Base-by-base conservation (phyloP, 2,329 filamentous ascomycete species). In the Alternaria dauci region DNA sequence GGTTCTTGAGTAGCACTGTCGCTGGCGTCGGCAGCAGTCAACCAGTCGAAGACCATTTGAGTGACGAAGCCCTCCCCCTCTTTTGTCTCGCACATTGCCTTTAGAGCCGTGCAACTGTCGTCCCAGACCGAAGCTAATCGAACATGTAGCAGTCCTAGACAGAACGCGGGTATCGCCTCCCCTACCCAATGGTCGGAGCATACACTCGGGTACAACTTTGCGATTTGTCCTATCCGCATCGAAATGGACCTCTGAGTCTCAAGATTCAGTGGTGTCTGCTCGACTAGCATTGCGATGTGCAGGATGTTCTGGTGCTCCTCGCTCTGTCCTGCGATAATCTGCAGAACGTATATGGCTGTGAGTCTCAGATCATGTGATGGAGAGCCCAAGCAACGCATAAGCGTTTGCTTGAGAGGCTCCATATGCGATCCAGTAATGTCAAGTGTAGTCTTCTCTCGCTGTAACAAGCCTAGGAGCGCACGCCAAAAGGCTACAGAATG, bases 111-210 rank as follows among this genome's bases (percentile, higher is more conserved):
- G 52, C 90, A 88, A 0, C 92, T 87, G 70, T 96, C 92, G 61
- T 96, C 92, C 92, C 94, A 97, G 6, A 96, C 83, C 36, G 93
- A 93, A 0, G 93, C 87, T 66, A 97, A 84, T 68, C 91, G 92
- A 50, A 96, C 88, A 0, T 94, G 95, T 61, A 98, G 85, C 78
- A 97, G 86, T 50, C 95, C 95, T 70, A 97, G 97, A 70, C 93
- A 89, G 71, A 94, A 98, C 0, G 87, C 85, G 0, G 94, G 91
- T 30, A 98, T 85, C 7, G 93, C 88, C 69, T 86, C 85, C 59
- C 86, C 84, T 65, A 96, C 80, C 87, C 90, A 91, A 1, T 86
- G 86, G 38, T 86, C 83, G 2, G 86, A 80, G 41, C 83, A 81
- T 9, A 89, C 74, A 25, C 85, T 82, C 6, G 85, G 79, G 74